Evolutionary conservation across 495 filamentous ascomycete genomes (phyloP), one percentile per base, ranked within the genome.

Genomic region (Thermothielavioides terrestris): DNA sequence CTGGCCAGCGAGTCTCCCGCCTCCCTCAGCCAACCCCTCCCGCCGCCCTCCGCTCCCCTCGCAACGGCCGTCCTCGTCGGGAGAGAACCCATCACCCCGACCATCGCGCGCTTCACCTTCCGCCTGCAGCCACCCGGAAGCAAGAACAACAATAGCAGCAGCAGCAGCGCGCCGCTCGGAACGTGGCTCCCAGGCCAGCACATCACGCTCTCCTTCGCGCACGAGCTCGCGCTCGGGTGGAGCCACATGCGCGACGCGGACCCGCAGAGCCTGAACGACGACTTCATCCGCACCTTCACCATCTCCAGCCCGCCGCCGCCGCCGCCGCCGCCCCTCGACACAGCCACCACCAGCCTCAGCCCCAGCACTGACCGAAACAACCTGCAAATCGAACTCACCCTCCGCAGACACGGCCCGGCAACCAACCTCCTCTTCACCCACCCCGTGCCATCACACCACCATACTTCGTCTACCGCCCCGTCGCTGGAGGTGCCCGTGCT

Each of bases 171-270:
- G 26, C 1, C 7, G 3, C 21, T 60, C 7, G 40, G 20, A 27
- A 28, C 51, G 20, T 88, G 85, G 77, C 74, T 57, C 30, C 68
- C 86, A 0, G 88, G 86, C 0, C 85, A 89, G 56, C 84, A 89
- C 66, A 77, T 84, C 26, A 86, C 85, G 3, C 60, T 94, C 7
- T 79, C 82, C 50, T 88, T 92, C 51, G 66, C 72, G 32, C 62
- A 73, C 3, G 78, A 87, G 53, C 66, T 91, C 3, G 76, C 84
- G 49, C 62, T 72, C 38, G 88, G 87, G 4, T 94, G 85, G 60
- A 77, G 70, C 42, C 88, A 92, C 60, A 92, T 92, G 88, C 70
- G 80, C 1, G 82, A 91, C 46, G 77, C 81, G 32, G 87, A 91
- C 49, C 87, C 86, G 12, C 70, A 71, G 54, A 84, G 78, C 54